These are phyloP conservation scores for Euphorbia celastroides DNA, from an alignment of 441 rosid genomes.

Conservation along the genomic window DNA sequence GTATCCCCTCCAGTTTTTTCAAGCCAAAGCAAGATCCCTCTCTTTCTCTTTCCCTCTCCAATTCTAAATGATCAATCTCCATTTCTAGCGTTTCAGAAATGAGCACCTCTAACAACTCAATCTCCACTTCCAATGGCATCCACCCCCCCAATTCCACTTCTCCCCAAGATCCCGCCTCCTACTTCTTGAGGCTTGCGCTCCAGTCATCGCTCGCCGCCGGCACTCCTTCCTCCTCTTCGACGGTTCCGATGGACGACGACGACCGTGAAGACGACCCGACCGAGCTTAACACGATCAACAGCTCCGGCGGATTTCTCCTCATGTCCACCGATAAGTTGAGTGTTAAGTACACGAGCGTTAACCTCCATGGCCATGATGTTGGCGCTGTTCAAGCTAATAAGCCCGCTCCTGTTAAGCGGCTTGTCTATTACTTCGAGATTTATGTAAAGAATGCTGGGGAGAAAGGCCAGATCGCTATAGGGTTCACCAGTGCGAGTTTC, in stretches of 20 bases:
- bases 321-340: slow-evolving; percentile 73
- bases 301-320: slow-evolving; percentile 66
- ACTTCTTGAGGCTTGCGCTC: slow-evolving; percentile 18
- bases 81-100: slow-evolving; percentile 7
- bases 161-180: slow-evolving; percentile 20
- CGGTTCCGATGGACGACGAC: slow-evolving; percentile 23
- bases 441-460: slow-evolving; percentile 61
- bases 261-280: slow-evolving; percentile 66
- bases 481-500: slow-evolving; percentile 65
- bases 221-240: slow-evolving; percentile 12
- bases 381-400: slow-evolving; percentile 73
- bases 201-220: neutral
- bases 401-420: slow-evolving; percentile 67
- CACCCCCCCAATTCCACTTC: neutral
- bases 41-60: neutral
- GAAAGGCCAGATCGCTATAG: slow-evolving; percentile 75
- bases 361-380: slow-evolving; percentile 70
- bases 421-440: slow-evolving; percentile 83
- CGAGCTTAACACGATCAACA: slow-evolving; percentile 77
- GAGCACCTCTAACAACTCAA: slow-evolving; percentile 8
- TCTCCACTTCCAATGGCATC: slow-evolving; percentile 7
- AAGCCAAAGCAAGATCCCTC: neutral
- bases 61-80: neutral
- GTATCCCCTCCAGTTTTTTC: neutral
- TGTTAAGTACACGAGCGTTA: slow-evolving; percentile 51